phyloP scores from a whole-genome alignment of 495 filamentous ascomycete species.

The Gamarada debralockiae region DNA sequence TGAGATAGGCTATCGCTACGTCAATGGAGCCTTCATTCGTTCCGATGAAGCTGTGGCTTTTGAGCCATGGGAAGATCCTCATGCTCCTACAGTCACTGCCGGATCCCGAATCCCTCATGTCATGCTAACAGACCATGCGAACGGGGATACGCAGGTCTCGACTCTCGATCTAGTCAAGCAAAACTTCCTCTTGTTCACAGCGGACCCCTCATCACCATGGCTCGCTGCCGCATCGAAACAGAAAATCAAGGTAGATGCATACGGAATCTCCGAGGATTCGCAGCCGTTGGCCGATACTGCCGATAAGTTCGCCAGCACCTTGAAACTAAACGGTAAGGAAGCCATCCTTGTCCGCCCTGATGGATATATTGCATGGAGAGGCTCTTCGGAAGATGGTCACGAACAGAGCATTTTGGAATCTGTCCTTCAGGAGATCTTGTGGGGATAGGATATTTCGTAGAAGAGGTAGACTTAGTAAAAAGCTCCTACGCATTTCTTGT shows the following conservation, averaged over 20 bases:
- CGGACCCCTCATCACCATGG: not conserved
- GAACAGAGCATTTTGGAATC: not conserved
- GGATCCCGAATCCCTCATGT: conserved; percentile 5
- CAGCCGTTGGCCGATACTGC: not conserved
- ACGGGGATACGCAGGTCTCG: not conserved
- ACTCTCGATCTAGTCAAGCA: conserved; percentile 7
- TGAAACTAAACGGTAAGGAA: conserved; percentile 2
- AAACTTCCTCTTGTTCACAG: conserved; percentile 6
- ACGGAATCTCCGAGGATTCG: conserved; percentile 1
- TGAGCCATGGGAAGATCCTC: conserved; percentile 8
- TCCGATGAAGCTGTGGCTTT: not conserved
- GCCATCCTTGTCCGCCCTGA: conserved; percentile 2
- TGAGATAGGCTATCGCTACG: conserved; percentile 10
- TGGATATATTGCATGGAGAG: conserved; percentile 8
- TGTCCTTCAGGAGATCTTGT: no score
- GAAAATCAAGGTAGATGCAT: conserved; percentile 2
- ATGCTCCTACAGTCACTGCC: conserved; percentile 1
- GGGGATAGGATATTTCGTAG: no score
- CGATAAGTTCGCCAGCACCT: conserved; percentile 1
- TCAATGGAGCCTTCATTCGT: conserved; percentile 4
- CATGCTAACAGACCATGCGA: not conserved
- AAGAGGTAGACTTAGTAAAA: no score
- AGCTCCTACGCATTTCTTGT: no score
- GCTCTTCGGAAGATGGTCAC: not conserved
- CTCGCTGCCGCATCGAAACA: not conserved